Base-by-base conservation (phyloP, 1,139 yeast genomes). In the Zygosaccharomyces pseudobailii region DNA sequence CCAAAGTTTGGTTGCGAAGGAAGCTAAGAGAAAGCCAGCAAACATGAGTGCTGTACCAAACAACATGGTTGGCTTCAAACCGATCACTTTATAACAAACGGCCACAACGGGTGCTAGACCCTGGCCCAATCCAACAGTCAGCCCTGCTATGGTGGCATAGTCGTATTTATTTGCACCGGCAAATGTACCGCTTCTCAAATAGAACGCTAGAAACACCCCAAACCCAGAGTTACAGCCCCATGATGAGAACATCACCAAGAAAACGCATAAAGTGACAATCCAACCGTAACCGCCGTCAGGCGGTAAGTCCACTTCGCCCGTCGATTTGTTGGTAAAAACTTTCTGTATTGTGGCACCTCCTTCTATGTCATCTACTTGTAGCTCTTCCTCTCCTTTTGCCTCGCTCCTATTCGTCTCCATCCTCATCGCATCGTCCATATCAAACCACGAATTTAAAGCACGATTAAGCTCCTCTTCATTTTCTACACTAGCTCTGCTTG, bases 151-250 rank as follows among this genome's bases (percentile, higher is more conserved):
- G 49, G 83, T 68, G 0, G 92, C 88, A 67, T 72, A 85, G 50
- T 82, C 85, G 53, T 74, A 74, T 48, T 71, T 67, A 0, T 79
- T 68, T 0, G 87, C 85, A 0, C 80, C 85, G 0, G 77, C 74
- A 53, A 82, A 83, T 1, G 71, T 66, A 41, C 75, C 63, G 36
- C 70, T 58, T 13, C 70, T 61, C 22, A 80, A 60, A 59, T 82
- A 86, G 58, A 71, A 80, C 31, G 79, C 74, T 31, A 86, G 66
- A 56, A 79, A 84, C 3, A 86, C 84, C 42, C 92, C 90, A 58
- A 75, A 86, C 0, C 80, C 76, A 4, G 87, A 78, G 58, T 82
- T 83, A 40, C 82, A 72, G 21, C 95, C 95, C 95, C 95, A 86
- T 1, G 89, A 78, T 27, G 79, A 69, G 51, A 80, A 74, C 55